Base-by-base conservation (phyloP, 2,329 filamentous ascomycete genomes). In the Colletotrichum cereale region DNA sequence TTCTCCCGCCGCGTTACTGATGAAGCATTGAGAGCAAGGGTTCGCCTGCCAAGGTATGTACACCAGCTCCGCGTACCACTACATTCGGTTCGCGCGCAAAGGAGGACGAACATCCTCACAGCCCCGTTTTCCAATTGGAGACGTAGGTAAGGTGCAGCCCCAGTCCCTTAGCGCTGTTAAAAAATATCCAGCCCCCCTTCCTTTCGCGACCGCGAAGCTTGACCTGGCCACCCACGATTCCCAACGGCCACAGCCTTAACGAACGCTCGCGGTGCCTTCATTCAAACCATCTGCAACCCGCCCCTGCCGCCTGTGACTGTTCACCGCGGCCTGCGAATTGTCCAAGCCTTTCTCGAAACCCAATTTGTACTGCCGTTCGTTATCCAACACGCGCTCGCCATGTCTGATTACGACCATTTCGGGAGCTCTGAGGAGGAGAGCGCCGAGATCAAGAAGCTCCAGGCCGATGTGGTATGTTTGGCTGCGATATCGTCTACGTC, bases 371-470 rank as follows among this genome's bases (percentile, higher is more conserved):
- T 48, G 66, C 70, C 66, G 42, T 56, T 71, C 60, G 67, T 72
- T 71, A 61, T 48, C 38, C 48, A 40, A 57, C 8, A 44, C 24
- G 52, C 21, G 42, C 36, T 29, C 74, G 77, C 74, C 75, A 94
- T 94, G 92, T 89, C 89, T 76, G 92, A 94, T 82, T 92, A 92
- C 82, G 84, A 82, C 74, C 87, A 90, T 78, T 94, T 89, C 80
- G 91, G 91, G 77, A 90, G 90, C 77, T 89, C 90, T 31, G 93
- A 96, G 48, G 93, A 96, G 83, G 93, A 96, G 84, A 94, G 92
- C 80, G 88, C 88, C 74, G 93, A 96, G 84, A 89, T 97, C 78
- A 93, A 90, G 84, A 94, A 93, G 83, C 88, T 96, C 73, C 90
- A 93, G 75, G 84, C 86, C 65, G 93, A 95, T 78, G 89, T 97